These are phyloP conservation scores for Stemphylium lycopersici DNA, from an alignment of 2,329 filamentous ascomycete genomes.

Conservation along the genomic window DNA sequence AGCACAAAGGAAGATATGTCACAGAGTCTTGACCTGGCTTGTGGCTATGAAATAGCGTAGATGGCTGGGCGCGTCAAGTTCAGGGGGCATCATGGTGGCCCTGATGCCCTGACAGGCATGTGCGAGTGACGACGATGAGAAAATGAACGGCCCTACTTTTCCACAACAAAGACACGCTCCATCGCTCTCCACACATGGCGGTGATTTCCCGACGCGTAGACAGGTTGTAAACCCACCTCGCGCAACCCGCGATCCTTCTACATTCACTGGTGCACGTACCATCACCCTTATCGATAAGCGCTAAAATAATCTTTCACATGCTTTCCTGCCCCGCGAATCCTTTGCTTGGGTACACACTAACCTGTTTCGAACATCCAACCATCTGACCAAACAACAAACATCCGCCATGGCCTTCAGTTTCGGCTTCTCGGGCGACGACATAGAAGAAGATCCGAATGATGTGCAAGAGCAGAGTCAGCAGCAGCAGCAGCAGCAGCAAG, in stretches of 20 bases:
- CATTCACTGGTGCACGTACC: conserved; percentile 24
- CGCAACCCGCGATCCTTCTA: not conserved
- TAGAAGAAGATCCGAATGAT: conserved; percentile 56
- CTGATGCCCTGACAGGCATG: no score
- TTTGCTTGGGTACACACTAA: not conserved
- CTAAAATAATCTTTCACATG: conserved; percentile 23
- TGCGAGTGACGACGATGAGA: no score
- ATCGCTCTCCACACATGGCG: not conserved
- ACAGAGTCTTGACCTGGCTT: no score
- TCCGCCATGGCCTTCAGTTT: conserved; percentile 58
- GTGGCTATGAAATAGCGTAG: not conserved
- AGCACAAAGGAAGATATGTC: no score
- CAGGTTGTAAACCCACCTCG: not conserved
- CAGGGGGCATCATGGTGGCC: no score
- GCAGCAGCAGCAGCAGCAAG: conserved; percentile 3
- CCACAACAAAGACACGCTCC: no score
- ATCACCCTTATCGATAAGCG: conserved; percentile 33
- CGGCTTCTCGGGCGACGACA: conserved; percentile 65
- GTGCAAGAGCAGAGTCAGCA: conserved; percentile 17
- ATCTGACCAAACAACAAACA: not conserved
- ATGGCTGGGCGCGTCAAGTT: no score
- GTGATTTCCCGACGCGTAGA: no score
- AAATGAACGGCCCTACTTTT: no score
- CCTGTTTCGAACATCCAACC: not conserved
- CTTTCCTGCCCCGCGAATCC: not conserved